Evolutionary conservation across 2,329 filamentous ascomycete species (phyloP), one percentile per base, ranked within the genome.

Genomic region (Aspergillus caelatus): DNA sequence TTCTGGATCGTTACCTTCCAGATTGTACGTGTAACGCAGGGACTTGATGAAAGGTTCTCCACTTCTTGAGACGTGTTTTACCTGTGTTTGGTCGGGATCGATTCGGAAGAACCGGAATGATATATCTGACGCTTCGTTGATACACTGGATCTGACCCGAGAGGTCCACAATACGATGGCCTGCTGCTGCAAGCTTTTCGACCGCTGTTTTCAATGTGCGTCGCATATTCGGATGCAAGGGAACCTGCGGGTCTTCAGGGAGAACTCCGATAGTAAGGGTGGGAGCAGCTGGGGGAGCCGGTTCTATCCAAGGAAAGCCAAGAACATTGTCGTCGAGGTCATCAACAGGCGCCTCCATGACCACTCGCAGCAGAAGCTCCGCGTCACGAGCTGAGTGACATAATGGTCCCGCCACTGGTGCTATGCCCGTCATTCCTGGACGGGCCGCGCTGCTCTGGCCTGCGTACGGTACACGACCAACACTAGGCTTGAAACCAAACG

Each of bases 401-500:
- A 74, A 46, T 0, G 72, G 72, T 1, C 71, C 72, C 7, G 68
- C 65, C 11, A 65, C 65, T 4, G 71, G 28, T 7, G 57, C 61
- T 11, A 74, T 70, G 2, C 71, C 69, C 0, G 64, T 41, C 14
- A 71, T 28, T 0, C 68, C 72, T 0, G 53, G 36, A 0, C 70
- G 67, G 4, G 34, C 61, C 2, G 66, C 55, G 10, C 58, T 64
- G 3, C 69, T 68, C 64, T 86, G 84, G 0, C 82, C 82, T 3
- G 82, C 82, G 62, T 81, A 85, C 0, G 83, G 83, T 1, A 86
- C 72, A 2, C 86, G 75, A 28, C 76, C 74, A 5, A 71, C 21
- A 26, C 45, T 46, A 12, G 82, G 82, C 53, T 82, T 83, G 64
- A 84, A 76, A 0, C 81, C 81, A 63, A 81, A 82, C 0, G 81